These are phyloP conservation scores for Clonostachys chloroleuca DNA, from an alignment of 2,329 filamentous ascomycete genomes.

Conservation along the genomic window DNA sequence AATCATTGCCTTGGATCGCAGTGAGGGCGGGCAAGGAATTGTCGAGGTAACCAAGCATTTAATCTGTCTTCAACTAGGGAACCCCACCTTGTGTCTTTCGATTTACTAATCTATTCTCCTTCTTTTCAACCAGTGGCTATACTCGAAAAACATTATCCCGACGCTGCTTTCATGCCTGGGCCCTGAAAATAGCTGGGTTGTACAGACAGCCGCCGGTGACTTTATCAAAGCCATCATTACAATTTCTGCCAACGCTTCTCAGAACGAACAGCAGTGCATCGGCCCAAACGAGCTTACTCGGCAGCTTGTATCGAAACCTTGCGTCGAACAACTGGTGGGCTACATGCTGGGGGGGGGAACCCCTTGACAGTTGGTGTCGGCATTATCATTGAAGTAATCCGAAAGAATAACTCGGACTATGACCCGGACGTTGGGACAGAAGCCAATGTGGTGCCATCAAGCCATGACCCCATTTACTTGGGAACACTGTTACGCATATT, in stretches of 20 bases:
- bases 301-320: slow-evolving; percentile 83
- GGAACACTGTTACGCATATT: slow-evolving; percentile 87
- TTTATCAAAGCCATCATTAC: slow-evolving; percentile 99
- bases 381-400: slow-evolving; percentile 96
- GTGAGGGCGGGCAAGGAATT: slow-evolving; percentile 84
- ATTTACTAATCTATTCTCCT: slow-evolving; percentile 10
- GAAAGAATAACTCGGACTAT: slow-evolving; percentile 99
- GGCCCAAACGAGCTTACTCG: slow-evolving; percentile 95
- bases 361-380: slow-evolving; percentile 93
- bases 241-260: slow-evolving; percentile 95
- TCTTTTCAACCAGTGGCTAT: slow-evolving; percentile 67
- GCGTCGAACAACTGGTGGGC: slow-evolving; percentile 77
- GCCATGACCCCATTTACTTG: slow-evolving; percentile 90
- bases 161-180: slow-evolving; percentile 82
- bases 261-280: slow-evolving; percentile 98
- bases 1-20: slow-evolving; percentile 93
- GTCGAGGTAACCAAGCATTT: slow-evolving; percentile 64
- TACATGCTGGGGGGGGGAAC: slow-evolving; percentile 95
- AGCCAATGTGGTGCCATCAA: slow-evolving; percentile 73
- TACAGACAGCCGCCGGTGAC: slow-evolving; percentile 93
- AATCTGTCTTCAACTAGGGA: neutral
- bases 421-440: slow-evolving; percentile 87
- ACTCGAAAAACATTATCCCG: slow-evolving; percentile 83
- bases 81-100: slow-evolving; percentile 1
- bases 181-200: slow-evolving; percentile 79